Conservation (phyloP, 768 basidiomycete species). For the Lyophyllum semitale region DNA sequence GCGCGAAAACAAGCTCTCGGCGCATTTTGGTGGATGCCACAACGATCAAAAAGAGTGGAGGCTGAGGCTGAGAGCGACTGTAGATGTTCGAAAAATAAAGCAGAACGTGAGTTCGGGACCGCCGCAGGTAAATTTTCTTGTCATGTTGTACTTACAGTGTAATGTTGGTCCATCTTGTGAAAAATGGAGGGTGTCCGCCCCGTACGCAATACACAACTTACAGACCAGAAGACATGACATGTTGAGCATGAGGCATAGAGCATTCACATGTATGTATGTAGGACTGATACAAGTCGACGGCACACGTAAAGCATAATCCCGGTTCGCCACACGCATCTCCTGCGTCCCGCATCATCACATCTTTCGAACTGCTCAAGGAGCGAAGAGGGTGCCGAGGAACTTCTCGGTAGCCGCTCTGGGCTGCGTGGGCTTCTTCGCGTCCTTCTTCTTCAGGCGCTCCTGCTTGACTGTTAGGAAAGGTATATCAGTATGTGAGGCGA, state of each 20-base stretch:
- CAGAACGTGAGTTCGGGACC: too few species aligned
- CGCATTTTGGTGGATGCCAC: too few species aligned
- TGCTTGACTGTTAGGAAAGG: constrained; percentile 63
- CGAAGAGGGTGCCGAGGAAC: constrained; percentile 84
- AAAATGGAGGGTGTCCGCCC: too few species aligned
- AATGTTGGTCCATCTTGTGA: too few species aligned
- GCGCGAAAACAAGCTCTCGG: too few species aligned
- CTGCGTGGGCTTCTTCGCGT: constrained; percentile 64
- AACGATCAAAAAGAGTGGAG: too few species aligned
- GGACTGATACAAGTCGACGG: not conserved
- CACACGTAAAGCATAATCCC: constrained; percentile 10
- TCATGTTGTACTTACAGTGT: too few species aligned
- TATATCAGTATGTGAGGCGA: constrained; percentile 1
- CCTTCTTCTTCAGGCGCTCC: constrained; percentile 69
- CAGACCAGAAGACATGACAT: too few species aligned
- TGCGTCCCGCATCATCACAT: not conserved
- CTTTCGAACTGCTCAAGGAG: constrained; percentile 62
- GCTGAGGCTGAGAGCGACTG: too few species aligned
- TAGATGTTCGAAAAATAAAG: too few species aligned
- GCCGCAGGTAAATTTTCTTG: too few species aligned
- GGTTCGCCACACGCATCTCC: not conserved
- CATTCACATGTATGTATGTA: not conserved
- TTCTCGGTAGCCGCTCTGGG: constrained; percentile 70
- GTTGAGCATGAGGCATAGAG: constrained; percentile 2
- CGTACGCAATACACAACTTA: too few species aligned